These are phyloP conservation scores for Termitomyces sp. DNA, from an alignment of 768 basidiomycete species.

Conservation along the genomic window DNA sequence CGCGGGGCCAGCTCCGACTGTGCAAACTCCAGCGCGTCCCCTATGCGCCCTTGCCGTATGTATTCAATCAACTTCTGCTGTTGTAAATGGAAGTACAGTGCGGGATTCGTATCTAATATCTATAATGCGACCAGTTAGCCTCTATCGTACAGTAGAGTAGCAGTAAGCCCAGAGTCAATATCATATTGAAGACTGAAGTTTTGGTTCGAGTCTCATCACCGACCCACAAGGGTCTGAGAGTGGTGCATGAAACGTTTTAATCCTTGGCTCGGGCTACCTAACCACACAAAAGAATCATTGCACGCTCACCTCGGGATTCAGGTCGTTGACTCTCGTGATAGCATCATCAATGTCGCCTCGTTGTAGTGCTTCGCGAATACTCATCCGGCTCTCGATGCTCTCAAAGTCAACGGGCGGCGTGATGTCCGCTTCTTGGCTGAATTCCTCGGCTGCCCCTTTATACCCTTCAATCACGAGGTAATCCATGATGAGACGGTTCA, in stretches of 20 bases:
- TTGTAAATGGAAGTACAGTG: conserved; percentile 91
- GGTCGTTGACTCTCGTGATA: conserved; percentile 90
- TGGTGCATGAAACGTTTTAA: conserved; percentile 98
- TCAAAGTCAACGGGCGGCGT: conserved; percentile 80
- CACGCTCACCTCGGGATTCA: conserved; percentile 92
- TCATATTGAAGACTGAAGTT: conserved; percentile 99
- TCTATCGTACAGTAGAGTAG: conserved; percentile 9
- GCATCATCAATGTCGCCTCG: conserved; percentile 94
- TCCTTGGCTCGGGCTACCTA: conserved; percentile 46
- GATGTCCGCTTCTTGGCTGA: conserved; percentile 84
- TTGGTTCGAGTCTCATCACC: conserved; percentile 81
- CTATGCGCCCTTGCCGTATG: conserved; percentile 78
- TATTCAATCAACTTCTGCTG: conserved; percentile 95
- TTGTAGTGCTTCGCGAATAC: conserved; percentile 90
- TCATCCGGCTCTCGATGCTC: conserved; percentile 91
- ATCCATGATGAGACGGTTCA: conserved; percentile 94
- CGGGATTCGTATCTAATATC: conserved; percentile 96
- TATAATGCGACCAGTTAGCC: conserved; percentile 34
- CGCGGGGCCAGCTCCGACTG: conserved; percentile 92
- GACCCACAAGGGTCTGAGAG: conserved; percentile 76
- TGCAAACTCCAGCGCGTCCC: conserved; percentile 85
- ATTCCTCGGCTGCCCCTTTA: conserved; percentile 93
- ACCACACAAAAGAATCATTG: conserved; percentile 14
- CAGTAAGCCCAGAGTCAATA: conserved; percentile 26
- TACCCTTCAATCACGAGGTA: conserved; percentile 98